Evolutionary conservation across 306 rosid species (phyloP), one percentile per base, ranked within the genome.

Genomic region (Sicyos baderoa): DNA sequence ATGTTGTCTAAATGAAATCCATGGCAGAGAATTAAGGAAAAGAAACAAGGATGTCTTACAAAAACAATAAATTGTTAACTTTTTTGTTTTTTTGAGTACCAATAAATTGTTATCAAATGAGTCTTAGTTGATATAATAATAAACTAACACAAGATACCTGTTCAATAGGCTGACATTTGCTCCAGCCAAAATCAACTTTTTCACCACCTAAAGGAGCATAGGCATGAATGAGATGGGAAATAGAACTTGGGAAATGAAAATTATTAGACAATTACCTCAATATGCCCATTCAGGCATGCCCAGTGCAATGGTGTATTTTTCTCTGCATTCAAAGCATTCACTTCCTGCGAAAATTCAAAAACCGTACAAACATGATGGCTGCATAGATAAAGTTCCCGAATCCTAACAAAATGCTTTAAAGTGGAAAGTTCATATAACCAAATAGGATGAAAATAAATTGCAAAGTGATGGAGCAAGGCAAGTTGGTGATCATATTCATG

Each of bases 261-360:
- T 16, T 29, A 29, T 8, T 47, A 5, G 55, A 50, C 4, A 40
- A 51, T 76, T 76, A 91, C 97, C 88, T 89, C 93, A 22, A 89
- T 25, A 81, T 84, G 96, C n/a, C 98, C 98, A 79, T 92, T 92
- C 70, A 92, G 96, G 76, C 96, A 89, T 35, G 95, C 98, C 98
- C 98, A 92, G 63, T 92, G 98, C 74, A 92, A 80, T 40, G 98
- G 91, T 42, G 95, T 86, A 76, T 87, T 92, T 73, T 81, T 89
- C 81, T 92, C 95, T 70, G 58, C 84, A n/a, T 92, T 92, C 54
- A 76, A 65, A 70, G 87, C 79, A 84, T 87, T 89, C 72, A 92
- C 76, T 64, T 85, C 91, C 97, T 88, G 89, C 57, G 47, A 61
- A 22, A 57, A 74, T 50, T 73, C 60, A 22, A 68, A 67, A 40